Evolutionary conservation across 768 basidiomycete species (phyloP).

Genomic region (Dioszegia crocea): DNA sequence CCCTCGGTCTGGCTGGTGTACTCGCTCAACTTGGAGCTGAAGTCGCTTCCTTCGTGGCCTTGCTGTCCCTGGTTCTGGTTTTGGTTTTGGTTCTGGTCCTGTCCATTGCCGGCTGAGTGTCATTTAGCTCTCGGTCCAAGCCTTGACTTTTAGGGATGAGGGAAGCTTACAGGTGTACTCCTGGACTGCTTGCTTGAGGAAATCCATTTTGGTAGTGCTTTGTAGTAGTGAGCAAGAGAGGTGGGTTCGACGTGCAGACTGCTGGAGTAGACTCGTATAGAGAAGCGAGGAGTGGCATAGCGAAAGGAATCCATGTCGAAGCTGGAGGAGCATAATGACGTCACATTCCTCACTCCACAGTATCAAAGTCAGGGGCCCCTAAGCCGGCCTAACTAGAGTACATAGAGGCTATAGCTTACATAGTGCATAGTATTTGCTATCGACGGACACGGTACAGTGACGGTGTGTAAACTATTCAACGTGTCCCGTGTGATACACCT

Average conservation of each 20-base stretch:
- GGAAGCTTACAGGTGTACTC: slow-evolving; percentile 54
- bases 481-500: too few relatives aligned
- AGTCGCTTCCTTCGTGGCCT: neutral
- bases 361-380: neutral
- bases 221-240: neutral
- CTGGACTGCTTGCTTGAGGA: slow-evolving; percentile 62
- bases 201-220: slow-evolving; percentile 53
- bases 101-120: neutral
- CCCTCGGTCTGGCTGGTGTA: slow-evolving; percentile 1
- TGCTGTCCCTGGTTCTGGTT: slow-evolving; percentile 11
- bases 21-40: neutral
- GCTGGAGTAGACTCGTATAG: too few relatives aligned
- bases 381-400: too few relatives aligned
- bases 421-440: too few relatives aligned
- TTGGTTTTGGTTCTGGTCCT: slow-evolving; percentile 18
- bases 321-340: neutral
- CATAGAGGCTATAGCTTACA: too few relatives aligned
- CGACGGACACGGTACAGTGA: too few relatives aligned
- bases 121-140: neutral
- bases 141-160: too few relatives aligned
- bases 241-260: too few relatives aligned
- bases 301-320: neutral
- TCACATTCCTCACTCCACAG: neutral
- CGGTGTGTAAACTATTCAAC: too few relatives aligned
- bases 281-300: neutral